Conservation (phyloP, 139 green algal species). For the Haematococcus lacustris region DNA sequence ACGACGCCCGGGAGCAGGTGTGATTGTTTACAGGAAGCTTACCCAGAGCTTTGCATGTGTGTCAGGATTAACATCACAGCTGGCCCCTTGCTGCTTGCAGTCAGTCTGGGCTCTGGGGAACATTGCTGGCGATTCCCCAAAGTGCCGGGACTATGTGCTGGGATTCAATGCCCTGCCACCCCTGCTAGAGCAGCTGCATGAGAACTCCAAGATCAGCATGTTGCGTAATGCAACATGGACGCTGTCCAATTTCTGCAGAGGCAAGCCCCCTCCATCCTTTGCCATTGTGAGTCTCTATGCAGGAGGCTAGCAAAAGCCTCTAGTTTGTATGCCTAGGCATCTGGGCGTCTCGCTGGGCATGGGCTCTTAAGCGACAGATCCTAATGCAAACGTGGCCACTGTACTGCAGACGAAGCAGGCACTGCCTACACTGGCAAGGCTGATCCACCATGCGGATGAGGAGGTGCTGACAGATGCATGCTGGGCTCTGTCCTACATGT, state of each 20-base stretch:
- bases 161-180: constrained; percentile 71
- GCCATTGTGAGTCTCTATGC: constrained; percentile 69
- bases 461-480: constrained; percentile 98
- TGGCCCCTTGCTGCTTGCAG: constrained; percentile 55
- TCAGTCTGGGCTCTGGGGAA: constrained; percentile 99
- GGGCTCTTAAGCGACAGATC: too few species aligned
- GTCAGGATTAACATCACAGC: too few species aligned
- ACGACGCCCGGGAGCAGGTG: constrained; percentile 97
- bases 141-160: constrained; percentile 94
- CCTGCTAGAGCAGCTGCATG: constrained; percentile 87
- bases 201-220: constrained; percentile 92
- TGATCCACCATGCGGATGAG: constrained; percentile 91
- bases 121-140: constrained; percentile 90
- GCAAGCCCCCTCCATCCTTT: constrained; percentile 86
- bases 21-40: too few species aligned
- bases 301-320: too few species aligned
- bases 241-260: constrained; percentile 99
- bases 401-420: constrained; percentile 77
- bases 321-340: too few species aligned
- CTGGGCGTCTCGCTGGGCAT: too few species aligned
- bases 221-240: constrained; percentile 99
- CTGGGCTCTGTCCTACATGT: constrained; percentile 98
- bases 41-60: too few species aligned
- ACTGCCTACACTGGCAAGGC: constrained; percentile 81
- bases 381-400: too few species aligned